Percentiles rank a stretch among this genome's conserved stretches.
phyloP scores from a whole-genome alignment of 495 filamentous ascomycete species.

The Neurospora terricola region DNA sequence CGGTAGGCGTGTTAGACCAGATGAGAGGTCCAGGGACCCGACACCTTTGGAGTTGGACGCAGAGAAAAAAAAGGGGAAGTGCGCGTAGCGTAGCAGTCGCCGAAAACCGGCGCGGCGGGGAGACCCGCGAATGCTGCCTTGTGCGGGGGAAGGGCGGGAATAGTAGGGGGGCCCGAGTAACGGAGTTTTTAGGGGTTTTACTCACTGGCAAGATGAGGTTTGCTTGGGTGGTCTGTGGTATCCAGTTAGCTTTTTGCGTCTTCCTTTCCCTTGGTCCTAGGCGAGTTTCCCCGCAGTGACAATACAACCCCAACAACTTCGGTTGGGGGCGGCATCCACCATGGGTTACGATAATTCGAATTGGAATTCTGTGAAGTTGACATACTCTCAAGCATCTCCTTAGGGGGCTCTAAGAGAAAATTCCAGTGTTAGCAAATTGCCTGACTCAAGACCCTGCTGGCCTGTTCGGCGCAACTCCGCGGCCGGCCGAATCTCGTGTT shows the following conservation, averaged over 20 bases:
- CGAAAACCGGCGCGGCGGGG: not conserved
- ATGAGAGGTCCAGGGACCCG: not conserved
- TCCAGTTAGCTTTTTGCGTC: slow-evolving; percentile 20
- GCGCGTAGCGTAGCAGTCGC: not conserved
- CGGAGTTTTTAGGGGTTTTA: not conserved
- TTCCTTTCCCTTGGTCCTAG: slow-evolving; percentile 19
- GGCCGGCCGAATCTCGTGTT: not conserved
- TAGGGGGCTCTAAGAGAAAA: slow-evolving; percentile 34
- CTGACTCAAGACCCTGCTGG: not conserved
- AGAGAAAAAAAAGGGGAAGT: not conserved
- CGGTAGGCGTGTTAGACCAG: not conserved
- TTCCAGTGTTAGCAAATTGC: slow-evolving; percentile 4
- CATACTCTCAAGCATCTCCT: slow-evolving; percentile 56
- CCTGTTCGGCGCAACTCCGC: not conserved
- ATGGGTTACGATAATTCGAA: not conserved
- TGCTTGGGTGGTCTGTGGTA: slow-evolving; percentile 45
- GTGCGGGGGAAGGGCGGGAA: not conserved
- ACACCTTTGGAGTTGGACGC: not conserved
- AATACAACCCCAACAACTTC: slow-evolving; percentile 11
- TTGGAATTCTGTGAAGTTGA: slow-evolving; percentile 3
- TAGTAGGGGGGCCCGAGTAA: not conserved
- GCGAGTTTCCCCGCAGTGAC: slow-evolving; percentile 13
- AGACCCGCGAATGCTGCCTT: not conserved
- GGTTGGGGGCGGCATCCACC: not conserved
- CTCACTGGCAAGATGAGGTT: slow-evolving; percentile 46